These are phyloP conservation scores for Clonostachys byssicola DNA, from an alignment of 2,329 filamentous ascomycete genomes.

Conservation along the genomic window DNA sequence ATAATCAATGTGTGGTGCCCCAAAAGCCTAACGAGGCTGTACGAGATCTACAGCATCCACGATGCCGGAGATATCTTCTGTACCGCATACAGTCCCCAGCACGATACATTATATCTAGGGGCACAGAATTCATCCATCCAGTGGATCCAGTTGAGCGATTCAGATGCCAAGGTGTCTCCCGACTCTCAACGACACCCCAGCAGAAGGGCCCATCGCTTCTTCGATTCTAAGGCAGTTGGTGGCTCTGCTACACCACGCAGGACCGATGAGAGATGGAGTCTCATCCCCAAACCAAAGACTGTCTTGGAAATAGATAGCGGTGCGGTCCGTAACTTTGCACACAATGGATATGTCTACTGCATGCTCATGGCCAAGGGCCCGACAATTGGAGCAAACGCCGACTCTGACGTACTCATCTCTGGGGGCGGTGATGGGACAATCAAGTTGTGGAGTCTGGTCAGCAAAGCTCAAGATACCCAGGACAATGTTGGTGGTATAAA, in stretches of 20 bases:
- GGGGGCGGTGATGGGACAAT: conserved; percentile 92
- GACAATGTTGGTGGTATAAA: conserved; percentile 56
- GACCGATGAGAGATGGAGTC: conserved; percentile 51
- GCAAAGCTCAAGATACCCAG: conserved; percentile 16
- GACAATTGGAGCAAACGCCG: conserved; percentile 61
- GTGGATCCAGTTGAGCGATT: conserved; percentile 77
- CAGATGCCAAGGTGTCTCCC: conserved; percentile 52
- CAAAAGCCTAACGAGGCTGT: conserved; percentile 67
- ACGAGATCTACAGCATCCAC: conserved; percentile 89
- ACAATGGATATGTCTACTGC: conserved; percentile 93
- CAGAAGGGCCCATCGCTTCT: conserved; percentile 80
- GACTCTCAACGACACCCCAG: conserved; percentile 69
- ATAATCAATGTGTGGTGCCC: conserved; percentile 94
- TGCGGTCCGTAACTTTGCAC: conserved; percentile 83
- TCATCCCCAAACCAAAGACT: conserved; percentile 48
- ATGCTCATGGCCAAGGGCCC: conserved; percentile 81
- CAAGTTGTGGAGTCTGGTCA: conserved; percentile 77
- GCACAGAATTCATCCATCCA: conserved; percentile 94
- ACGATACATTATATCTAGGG: conserved; percentile 84
- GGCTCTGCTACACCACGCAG: conserved; percentile 75
- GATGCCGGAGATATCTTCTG: conserved; percentile 96
- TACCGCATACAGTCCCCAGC: conserved; percentile 76
- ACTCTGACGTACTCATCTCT: conserved; percentile 81
- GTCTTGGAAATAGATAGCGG: conserved; percentile 78
- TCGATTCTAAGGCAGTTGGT: conserved; percentile 84